Percentiles rank a stretch among this genome's conserved stretches.
Evolutionary conservation across 2,329 filamentous ascomycete species (phyloP).

Genomic region (Trichoderma breve): DNA sequence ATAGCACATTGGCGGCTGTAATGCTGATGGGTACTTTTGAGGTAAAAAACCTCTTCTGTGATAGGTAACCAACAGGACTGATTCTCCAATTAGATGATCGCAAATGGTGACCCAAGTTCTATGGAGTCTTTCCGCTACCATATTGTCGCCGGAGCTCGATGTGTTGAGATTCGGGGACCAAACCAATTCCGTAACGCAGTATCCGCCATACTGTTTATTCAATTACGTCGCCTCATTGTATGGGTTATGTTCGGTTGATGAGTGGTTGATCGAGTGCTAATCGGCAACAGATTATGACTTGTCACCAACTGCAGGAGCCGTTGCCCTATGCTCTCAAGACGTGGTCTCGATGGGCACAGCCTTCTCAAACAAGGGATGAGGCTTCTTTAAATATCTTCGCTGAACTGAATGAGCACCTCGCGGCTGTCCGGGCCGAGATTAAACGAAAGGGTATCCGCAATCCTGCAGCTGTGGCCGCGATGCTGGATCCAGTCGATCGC

Average conservation of each 20-base stretch:
- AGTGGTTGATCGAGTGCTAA: background rate
- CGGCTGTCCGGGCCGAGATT: background rate
- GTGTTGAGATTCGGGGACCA: slow-evolving; percentile 26
- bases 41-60: slow-evolving; percentile 15
- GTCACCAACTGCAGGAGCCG: background rate
- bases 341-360: background rate
- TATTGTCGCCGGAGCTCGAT: slow-evolving; percentile 24
- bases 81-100: slow-evolving; percentile 21
- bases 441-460: background rate
- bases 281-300: background rate
- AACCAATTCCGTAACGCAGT: slow-evolving; percentile 19
- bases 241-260: background rate
- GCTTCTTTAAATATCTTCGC: background rate
- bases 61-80: background rate
- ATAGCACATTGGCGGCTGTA: slow-evolving; percentile 25
- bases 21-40: slow-evolving; percentile 27
- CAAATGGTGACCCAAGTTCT: slow-evolving; percentile 20
- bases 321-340: background rate
- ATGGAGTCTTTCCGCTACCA: slow-evolving; percentile 26
- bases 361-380: background rate
- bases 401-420: background rate
- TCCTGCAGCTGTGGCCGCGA: background rate
- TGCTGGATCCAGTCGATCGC: background rate
- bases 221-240: background rate
- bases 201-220: background rate